phyloP scores from a whole-genome alignment of 495 filamentous ascomycete species.

The Xylaria bambusicola region DNA sequence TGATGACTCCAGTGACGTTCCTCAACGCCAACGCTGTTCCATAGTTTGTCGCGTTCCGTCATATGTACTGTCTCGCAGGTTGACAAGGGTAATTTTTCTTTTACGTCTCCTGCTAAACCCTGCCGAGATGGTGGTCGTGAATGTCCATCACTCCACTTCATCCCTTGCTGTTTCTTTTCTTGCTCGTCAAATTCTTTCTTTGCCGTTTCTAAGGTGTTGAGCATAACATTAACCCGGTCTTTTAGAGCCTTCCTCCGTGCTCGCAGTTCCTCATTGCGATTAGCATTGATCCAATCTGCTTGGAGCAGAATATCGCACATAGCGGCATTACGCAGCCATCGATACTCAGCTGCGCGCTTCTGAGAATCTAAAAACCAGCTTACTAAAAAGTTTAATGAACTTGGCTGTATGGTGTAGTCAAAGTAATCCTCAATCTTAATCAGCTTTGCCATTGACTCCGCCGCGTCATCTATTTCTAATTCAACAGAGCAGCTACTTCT shows the following conservation, averaged over 20 bases:
- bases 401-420: neutral
- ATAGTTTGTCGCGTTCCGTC: neutral
- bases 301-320: neutral
- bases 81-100: too few relatives aligned
- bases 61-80: too few relatives aligned
- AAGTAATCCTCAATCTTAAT: neutral
- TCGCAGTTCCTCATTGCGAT: neutral
- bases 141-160: neutral
- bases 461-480: neutral
- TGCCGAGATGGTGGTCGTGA: neutral
- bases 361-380: neutral
- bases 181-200: neutral
- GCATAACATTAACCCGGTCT: neutral
- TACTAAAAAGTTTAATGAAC: neutral
- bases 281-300: neutral
- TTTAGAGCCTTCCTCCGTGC: neutral
- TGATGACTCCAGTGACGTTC: neutral
- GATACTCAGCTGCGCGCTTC: neutral
- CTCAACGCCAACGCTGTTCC: neutral
- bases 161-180: neutral
- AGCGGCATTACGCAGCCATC: neutral
- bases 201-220: neutral
- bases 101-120: neutral
- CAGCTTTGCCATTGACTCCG: neutral
- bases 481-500: neutral